These are phyloP conservation scores for Pleurozium schreberi DNA, from an alignment of 225 moss, liverwort and hornwort species.

Conservation along the genomic window DNA sequence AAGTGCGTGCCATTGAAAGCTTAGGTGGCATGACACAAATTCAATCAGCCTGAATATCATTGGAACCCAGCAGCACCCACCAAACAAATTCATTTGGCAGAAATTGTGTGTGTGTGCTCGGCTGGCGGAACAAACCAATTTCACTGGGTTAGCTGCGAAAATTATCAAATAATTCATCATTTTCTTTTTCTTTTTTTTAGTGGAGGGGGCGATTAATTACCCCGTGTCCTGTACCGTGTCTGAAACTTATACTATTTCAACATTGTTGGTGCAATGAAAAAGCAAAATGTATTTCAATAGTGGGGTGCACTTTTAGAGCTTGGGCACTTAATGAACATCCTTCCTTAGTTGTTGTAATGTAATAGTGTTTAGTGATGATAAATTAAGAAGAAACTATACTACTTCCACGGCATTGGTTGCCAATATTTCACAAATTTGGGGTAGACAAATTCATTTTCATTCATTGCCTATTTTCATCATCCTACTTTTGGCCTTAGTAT, in stretches of 20 bases:
- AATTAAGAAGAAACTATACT: neutral
- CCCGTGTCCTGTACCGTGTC: neutral
- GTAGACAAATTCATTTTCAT: too few species aligned
- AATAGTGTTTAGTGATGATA: neutral
- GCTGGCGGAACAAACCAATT: neutral
- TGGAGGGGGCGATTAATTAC: neutral
- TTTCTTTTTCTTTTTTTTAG: too few species aligned
- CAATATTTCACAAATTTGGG: neutral
- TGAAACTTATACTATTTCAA: neutral
- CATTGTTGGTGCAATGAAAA: neutral
- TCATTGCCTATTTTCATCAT: too few species aligned
- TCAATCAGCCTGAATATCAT: conserved; percentile 3
- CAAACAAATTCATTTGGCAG: neutral
- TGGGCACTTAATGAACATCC: rapidly evolving
- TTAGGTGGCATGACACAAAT: neutral
- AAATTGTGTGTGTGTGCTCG: neutral
- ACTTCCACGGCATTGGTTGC: neutral
- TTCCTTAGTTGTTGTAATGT: neutral
- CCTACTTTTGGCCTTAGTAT: too few species aligned
- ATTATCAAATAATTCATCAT: neutral
- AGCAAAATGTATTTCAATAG: rapidly evolving
- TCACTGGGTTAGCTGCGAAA: too few species aligned
- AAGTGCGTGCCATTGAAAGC: neutral
- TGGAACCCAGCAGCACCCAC: neutral
- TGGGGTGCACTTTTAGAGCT: rapidly evolving